Base-by-base conservation (phyloP, 1,139 yeast genomes). In the Nakaseomyces sp. region DNA sequence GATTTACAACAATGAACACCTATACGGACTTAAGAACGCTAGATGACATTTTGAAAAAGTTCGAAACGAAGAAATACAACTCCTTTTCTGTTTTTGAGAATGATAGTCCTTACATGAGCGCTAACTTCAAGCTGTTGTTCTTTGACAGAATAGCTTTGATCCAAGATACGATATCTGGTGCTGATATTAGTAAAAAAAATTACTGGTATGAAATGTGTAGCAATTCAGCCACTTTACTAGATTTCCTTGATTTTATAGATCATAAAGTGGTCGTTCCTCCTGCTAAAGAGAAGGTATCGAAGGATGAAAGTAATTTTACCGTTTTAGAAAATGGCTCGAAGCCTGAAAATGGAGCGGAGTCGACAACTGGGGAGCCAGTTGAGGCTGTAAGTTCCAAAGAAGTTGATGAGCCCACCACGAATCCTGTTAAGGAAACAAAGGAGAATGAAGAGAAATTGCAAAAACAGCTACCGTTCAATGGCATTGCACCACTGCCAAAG, bases 181-280 rank as follows among this genome's bases (percentile, higher is more conserved):
- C 41, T 12, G 36, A 35, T 28, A 47, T 47, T 6, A 15, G 36
- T 5, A 44, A 44, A 4, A 57, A 57, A 43, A 51, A 44, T 7
- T 60, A 60, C 41, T 60, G 65, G 65, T 58, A 56, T 45, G 65
- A 60, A 42, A 54, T 60, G 57, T 60, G 64, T 33, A 54, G 55
- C 43, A 56, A 60, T 44, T 41, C 58, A 5, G 48, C 50, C 25
- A 46, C 61, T 2, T 42, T 60, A 25, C 44, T 50, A 16, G 57
- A 60, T 30, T 60, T 60, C 33, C 43, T 60, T 7, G 55, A 50
- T 12, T 49, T 57, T 29, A 42, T 60, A 37, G 61, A 58, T 26
- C 53, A 49, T 37, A 60, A 60, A 39, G 50, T 58, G 18, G 43
- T 36, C 13, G 20, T 35, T 36, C 30, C 45, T 9, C 41, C 46